Base-by-base conservation (phyloP, 148 eudicot genomes). In the Rheum nobile region DNA sequence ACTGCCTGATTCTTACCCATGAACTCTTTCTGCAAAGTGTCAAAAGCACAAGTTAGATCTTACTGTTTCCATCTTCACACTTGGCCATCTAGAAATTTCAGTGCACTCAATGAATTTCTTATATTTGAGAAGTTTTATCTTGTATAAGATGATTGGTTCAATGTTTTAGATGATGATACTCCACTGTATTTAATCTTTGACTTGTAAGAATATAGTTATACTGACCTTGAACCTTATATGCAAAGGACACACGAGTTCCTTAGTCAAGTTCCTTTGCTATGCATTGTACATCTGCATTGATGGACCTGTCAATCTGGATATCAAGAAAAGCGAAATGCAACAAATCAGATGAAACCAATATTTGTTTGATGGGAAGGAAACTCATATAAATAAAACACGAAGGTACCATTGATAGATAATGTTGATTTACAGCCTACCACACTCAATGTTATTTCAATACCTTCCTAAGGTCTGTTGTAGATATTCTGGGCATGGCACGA, bases 391-490 rank as follows among this genome's bases (percentile, higher is more conserved):
- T 32, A 32, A 3, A 55, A 71, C 8, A 37, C 5, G 17, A n/a
- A n/a, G n/a, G n/a, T n/a, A n/a, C n/a, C n/a, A n/a, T n/a, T n/a
- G n/a, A n/a, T n/a, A n/a, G n/a, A n/a, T n/a, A n/a, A 31, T 12
- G 52, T 71, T 71, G 28, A 2, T 32, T 26, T 10, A 22, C 17
- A 72, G 82, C 89, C 77, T 80, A 91, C 98, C 87, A 95, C 97
- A 39, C 91, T 80, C 75, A 94, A 84, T 78, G 93, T 89, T 63
- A 91, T 82, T 81, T 94, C 82, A 94, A 84, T 75, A 89, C 96
- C 83, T 90, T 94, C 79, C 96, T 83, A 10, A 94, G 96, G 73
- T 94, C 98, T 83, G 76, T 71, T 81, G 89, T 91, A 21, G 98
- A 88, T 72, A 89, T 80, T 63, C 98, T 97, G 75, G 88, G 80